Base-by-base conservation (phyloP, 2,329 filamentous ascomycete genomes). In the Daldinia sp. region DNA sequence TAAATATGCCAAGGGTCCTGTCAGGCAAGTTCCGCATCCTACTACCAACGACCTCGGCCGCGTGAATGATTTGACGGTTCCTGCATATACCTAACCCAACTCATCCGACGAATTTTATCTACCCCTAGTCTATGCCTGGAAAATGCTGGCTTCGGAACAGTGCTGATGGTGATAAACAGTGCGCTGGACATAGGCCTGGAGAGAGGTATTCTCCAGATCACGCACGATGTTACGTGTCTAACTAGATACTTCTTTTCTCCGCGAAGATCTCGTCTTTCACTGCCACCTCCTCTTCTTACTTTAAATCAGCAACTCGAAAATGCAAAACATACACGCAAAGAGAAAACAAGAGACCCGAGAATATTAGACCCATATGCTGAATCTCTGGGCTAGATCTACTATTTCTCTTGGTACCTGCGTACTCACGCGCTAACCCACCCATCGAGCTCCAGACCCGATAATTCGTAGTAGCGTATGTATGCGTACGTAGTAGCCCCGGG, bases 21-120 rank as follows among this genome's bases (percentile, higher is more conserved):
- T 60, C 44, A 54, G 46, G 48, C 50, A 55, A 54, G 42, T 63
- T 63, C 59, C 46, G 65, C 56, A 69, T 63, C 67, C 59, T 60
- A 63, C 59, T 60, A 60, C 35, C 12, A 39, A 39, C 12, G 30
- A 63, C 63, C 42, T 60, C 18, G 13, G 18, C 18, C 42, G 53
- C 54, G 59, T 65, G 62, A 51, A 39, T 48, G 18, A 44, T 51
- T 53, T 23, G 44, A 23, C 28, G 37, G 23, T n/a, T 41, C 37
- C 37, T 28, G 39, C 18, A 7, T 30, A 44, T 35, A 63, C 44
- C 46, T 26, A 51, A 42, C 63, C 58, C 26, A 56, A 61, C 50
- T 28, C 35, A 60, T 41, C 18, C 23, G 37, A 44, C 6, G 41
- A 23, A 50, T 53, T 37, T 58, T 48, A 28, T 15, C 35, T 46